Base-by-base conservation (phyloP, 441 rosid genomes). In the Jatropha multifida region DNA sequence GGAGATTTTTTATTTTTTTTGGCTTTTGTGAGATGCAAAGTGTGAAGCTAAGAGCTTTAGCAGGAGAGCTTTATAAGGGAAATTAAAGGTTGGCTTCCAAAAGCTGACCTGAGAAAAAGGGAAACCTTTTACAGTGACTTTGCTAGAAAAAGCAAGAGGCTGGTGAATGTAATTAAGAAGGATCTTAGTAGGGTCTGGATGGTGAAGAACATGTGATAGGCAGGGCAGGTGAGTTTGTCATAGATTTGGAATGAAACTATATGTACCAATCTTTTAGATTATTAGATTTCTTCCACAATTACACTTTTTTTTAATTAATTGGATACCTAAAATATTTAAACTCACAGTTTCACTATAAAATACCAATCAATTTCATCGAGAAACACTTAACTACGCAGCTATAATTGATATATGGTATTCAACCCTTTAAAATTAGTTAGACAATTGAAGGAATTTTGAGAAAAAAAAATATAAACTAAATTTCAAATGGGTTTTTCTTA, bases 111-210 rank as follows among this genome's bases (percentile, higher is more conserved):
- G 68, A 71, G 61, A 70, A 64, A 75, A 65, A 40, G 37, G 12
- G 9, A 65, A 71, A 46, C 55, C 44, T 65, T 78, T 82, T 68
- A 23, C 26, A 13, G 26, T 7, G 63, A 59, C 7, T 71, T 76
- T 63, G 76, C 68, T 72, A 8, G 72, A 63, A 65, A 54, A 77
- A 64, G 82, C 82, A 78, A 79, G 87, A 82, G 81, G 76, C 66
- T 61, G 87, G 85, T 81, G 92, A 82, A 72, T 63, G 78, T 77
- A 81, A 79, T 83, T 80, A 88, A 77, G 71, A 58, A 60, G 44
- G 52, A 23, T 37, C 20, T 55, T n/a, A 4, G 48, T 18, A 54
- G 54, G 4, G 66, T 73, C 56, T 40, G 67, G 66, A 74, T 59
- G 72, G 55, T 49, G 74, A 65, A 68, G 71, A 78, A 74, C 92